Percentiles rank a stretch among this genome's conserved stretches.
Conservation (phyloP, 2,329 filamentous ascomycete genomes). For the Aspergillus terreus region DNA sequence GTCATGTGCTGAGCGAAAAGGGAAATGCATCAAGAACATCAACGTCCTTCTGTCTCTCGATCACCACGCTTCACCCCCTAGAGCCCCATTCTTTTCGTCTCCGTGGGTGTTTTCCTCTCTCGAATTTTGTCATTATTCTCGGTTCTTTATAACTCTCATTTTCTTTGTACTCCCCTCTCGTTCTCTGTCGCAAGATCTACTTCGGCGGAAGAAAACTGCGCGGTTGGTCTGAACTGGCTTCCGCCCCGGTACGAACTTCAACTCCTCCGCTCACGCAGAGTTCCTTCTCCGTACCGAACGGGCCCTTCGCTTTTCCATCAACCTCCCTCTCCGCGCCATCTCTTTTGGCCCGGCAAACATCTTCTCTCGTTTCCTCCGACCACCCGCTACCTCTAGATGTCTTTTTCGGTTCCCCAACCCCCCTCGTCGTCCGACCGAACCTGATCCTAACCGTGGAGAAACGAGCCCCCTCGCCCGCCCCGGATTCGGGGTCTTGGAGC, state of each 20-base stretch:
- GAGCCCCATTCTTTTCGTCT: neutral
- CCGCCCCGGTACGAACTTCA: constrained; percentile 34
- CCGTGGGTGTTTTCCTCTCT: neutral
- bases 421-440: constrained; percentile 26
- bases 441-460: constrained; percentile 43
- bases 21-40: neutral
- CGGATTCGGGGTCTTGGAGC: constrained; percentile 45
- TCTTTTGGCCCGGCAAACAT: constrained; percentile 27
- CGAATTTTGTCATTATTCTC: no score
- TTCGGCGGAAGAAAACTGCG: constrained; percentile 20
- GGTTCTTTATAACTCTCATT: neutral
- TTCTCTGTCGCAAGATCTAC: neutral
- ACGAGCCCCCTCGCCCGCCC: constrained; percentile 42
- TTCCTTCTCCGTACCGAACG: constrained; percentile 21
- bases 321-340: constrained; percentile 32
- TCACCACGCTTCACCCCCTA: neutral
- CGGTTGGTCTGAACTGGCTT: constrained; percentile 26
- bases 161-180: neutral
- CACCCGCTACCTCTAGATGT: constrained; percentile 25
- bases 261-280: constrained; percentile 37
- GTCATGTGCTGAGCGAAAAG: constrained; percentile 19
- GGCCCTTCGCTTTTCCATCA: constrained; percentile 37
- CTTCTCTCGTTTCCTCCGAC: constrained; percentile 19
- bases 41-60: neutral
- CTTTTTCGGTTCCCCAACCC: constrained; percentile 27